Base-by-base conservation (phyloP, 2,329 filamentous ascomycete genomes). In the Cladobotryum mycophilum region DNA sequence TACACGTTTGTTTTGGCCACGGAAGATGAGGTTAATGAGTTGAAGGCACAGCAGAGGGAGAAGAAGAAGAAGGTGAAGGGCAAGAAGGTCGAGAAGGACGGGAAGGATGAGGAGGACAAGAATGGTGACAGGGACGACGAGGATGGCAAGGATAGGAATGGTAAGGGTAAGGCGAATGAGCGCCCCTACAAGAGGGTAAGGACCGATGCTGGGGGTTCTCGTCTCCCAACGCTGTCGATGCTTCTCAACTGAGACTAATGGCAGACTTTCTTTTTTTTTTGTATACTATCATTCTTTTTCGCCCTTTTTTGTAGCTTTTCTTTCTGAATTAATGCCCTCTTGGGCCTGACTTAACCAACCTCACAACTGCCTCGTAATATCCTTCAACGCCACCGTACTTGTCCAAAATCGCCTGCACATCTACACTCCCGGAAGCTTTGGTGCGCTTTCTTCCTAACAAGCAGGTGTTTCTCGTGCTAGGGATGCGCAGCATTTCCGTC, bases 401-500 rank as follows among this genome's bases (percentile, higher is more conserved):
- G 12, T 62, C 56, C 13, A 82, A 60, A 17, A 85, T 60, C 1
- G 64, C 62, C 12, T 67, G 51, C 18, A 81, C 58, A 45, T 78
- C 68, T 5, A 73, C 56, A 9, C 71, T 59, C 3, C 59, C 60
- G 1, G 51, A 41, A 0, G 55, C 43, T 44, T 13, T 22, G 4
- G 47, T 43, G 18, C 51, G 67, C 41, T 63, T 68, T 33, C 88
- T 78, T 4, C 91, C 91, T 38, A 97, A 64, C 30, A 99, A 73
- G 1, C 85, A 89, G 15, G 85, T 82, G 67, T 97, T 97, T 55
- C 93, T 76, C 37, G 92, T 96, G 66, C 88, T 95, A 1, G 93
- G 93, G 55, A 99, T 97, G 42, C 92, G 78, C 60, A 99, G 68
- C 74, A 93, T 84, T 61, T 96, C 92, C 55, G 79, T 88, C 68